phyloP scores from a whole-genome alignment of 805 yeast species.

The Sugiyamaella qingdaonensis region DNA sequence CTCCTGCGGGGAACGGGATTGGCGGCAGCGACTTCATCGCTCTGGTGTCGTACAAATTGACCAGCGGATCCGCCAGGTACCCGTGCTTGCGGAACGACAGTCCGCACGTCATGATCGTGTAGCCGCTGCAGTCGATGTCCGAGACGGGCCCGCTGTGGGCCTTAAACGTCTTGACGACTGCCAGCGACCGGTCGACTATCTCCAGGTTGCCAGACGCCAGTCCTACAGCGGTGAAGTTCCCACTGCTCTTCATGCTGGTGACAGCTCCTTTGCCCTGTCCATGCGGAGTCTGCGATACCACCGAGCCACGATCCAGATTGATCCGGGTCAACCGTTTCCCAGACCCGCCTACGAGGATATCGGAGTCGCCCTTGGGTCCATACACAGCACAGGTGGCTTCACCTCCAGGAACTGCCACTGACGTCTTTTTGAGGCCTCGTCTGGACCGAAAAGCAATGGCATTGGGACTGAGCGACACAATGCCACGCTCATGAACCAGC shows the following conservation, averaged over 20 bases:
- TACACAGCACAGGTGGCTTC: constrained; percentile 27
- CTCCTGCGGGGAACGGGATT: constrained; percentile 85
- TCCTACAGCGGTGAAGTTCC: constrained; percentile 33
- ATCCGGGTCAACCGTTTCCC: constrained; percentile 30
- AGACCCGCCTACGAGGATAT: constrained; percentile 32
- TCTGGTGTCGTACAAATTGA: constrained; percentile 75
- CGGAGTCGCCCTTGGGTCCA: constrained; percentile 28
- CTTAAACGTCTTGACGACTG: constrained; percentile 26
- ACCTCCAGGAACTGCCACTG: neutral
- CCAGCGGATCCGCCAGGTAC: constrained; percentile 68
- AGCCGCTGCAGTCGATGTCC: constrained; percentile 36
- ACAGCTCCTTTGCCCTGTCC: constrained; percentile 18
- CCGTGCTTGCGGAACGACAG: constrained; percentile 58
- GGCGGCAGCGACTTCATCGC: constrained; percentile 70
- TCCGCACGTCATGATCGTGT: constrained; percentile 65
- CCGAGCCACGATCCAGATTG: constrained; percentile 36
- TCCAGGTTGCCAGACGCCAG: constrained; percentile 33
- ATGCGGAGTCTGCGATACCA: constrained; percentile 20
- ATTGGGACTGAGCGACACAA: constrained; percentile 51
- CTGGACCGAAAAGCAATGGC: constrained; percentile 52
- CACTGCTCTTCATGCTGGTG: constrained; percentile 29
- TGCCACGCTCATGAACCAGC: constrained; percentile 52
- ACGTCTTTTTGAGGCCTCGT: constrained; percentile 44
- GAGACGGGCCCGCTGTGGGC: constrained; percentile 38
- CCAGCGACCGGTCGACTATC: constrained; percentile 36